Evolutionary conservation across 1,139 yeast genomes (phyloP).

Genomic region (Yamadazyma trypodendri): DNA sequence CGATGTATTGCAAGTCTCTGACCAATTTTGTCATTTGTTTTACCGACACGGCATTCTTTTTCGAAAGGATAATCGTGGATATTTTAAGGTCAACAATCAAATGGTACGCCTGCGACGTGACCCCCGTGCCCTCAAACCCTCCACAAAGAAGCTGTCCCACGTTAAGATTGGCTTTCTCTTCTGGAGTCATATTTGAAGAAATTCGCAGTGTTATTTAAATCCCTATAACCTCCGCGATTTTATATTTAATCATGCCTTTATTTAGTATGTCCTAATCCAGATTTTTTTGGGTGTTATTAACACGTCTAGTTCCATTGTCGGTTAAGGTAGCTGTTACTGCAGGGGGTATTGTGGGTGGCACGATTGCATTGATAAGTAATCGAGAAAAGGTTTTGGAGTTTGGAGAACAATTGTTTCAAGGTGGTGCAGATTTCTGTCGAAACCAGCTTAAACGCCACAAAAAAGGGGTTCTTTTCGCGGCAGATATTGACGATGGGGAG

Average conservation of each 20-base stretch:
- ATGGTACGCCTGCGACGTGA: conserved; percentile 56
- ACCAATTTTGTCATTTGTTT: conserved; percentile 52
- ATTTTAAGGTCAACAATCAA: conserved; percentile 54
- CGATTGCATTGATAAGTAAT: conserved; percentile 35
- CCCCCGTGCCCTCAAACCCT: conserved; percentile 60
- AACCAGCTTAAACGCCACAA: conserved; percentile 24
- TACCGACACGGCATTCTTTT: conserved; percentile 53
- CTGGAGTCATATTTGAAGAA: neutral
- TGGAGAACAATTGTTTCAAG: conserved; percentile 32
- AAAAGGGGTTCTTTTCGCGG: conserved; percentile 26
- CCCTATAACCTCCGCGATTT: conserved; percentile 2
- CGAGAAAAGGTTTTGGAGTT: conserved; percentile 32
- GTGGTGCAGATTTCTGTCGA: conserved; percentile 37
- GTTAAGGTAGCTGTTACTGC: conserved; percentile 38
- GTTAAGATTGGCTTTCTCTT: conserved; percentile 8
- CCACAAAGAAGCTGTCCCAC: conserved; percentile 62
- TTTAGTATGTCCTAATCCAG: conserved; percentile 10
- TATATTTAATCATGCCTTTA: conserved; percentile 9
- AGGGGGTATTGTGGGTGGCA: conserved; percentile 42
- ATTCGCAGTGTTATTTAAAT: neutral
- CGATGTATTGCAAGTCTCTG: conserved; percentile 55
- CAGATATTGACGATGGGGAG: conserved; percentile 25
- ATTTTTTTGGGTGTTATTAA: conserved; percentile 6
- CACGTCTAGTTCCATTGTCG: conserved; percentile 33
- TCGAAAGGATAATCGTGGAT: conserved; percentile 56